These are phyloP conservation scores for Solanum sejunctum DNA, from an alignment of 257 asterid species.

Conservation along the genomic window DNA sequence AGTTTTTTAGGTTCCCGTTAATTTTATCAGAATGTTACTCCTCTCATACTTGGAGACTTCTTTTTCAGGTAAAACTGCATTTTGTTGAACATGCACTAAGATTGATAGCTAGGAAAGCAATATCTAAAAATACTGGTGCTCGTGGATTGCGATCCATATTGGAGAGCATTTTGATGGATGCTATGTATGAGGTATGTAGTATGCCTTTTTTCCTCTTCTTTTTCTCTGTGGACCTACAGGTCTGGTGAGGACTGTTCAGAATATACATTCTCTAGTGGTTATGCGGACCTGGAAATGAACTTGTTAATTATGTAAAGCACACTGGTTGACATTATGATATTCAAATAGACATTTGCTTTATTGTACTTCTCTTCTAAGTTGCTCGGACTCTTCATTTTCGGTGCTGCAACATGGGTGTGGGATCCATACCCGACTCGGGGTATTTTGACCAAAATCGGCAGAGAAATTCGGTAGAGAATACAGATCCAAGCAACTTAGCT, in stretches of 20 bases:
- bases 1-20: neutral
- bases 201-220: neutral
- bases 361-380: neutral
- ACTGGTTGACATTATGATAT: neutral
- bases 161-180: slow-evolving; percentile 88
- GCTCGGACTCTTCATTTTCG: neutral
- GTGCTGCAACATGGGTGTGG: neutral
- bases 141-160: slow-evolving; percentile 86
- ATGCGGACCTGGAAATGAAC: neutral
- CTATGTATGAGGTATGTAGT: slow-evolving; percentile 86
- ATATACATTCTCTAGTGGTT: neutral
- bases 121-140: slow-evolving; percentile 90
- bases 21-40: neutral
- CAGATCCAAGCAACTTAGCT: neutral
- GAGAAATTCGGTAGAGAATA: neutral
- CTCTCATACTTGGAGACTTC: neutral
- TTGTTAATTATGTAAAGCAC: neutral
- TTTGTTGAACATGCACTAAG: slow-evolving; percentile 81
- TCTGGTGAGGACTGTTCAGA: neutral
- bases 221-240: neutral
- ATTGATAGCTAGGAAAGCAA: slow-evolving; percentile 77
- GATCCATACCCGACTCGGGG: neutral
- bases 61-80: slow-evolving; percentile 78
- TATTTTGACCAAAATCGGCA: neutral
- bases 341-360: neutral